phyloP scores from a whole-genome alignment of 805 yeast species.

The Myxozyma vanderwaltii region DNA sequence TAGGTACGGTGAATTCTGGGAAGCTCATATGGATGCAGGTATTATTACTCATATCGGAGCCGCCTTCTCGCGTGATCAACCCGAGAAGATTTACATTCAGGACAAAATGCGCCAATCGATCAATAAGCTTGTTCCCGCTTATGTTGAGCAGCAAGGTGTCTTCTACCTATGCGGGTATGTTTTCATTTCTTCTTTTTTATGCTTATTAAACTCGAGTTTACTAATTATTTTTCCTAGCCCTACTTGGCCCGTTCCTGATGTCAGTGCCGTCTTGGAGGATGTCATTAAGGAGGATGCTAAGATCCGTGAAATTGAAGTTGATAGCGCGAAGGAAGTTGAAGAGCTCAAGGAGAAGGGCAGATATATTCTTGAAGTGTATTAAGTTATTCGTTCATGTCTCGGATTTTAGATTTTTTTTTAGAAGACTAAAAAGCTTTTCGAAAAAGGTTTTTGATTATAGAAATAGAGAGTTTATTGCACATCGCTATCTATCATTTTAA shows the following conservation, averaged over 20 bases:
- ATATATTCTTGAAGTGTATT: slow-evolving; percentile 91
- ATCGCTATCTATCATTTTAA: no score
- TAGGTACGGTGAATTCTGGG: slow-evolving; percentile 91
- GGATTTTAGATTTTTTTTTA: no score
- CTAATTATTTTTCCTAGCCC: slow-evolving; percentile 53
- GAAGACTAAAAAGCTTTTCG: no score
- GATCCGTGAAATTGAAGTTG: slow-evolving; percentile 64
- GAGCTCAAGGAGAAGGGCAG: slow-evolving; percentile 91
- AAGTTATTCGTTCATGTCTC: no score
- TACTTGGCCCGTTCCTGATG: slow-evolving; percentile 98
- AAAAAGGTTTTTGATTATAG: no score
- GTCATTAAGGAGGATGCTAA: slow-evolving; percentile 73
- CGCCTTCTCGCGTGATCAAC: slow-evolving; percentile 97
- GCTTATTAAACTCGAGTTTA: not conserved
- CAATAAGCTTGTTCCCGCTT: slow-evolving; percentile 72
- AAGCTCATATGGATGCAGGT: slow-evolving; percentile 91
- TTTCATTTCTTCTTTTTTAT: not conserved
- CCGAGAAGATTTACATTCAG: slow-evolving; percentile 91
- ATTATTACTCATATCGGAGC: slow-evolving; percentile 93
- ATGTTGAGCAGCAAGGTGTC: slow-evolving; percentile 76
- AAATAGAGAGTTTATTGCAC: no score
- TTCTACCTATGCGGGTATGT: slow-evolving; percentile 79
- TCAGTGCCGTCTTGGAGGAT: slow-evolving; percentile 84
- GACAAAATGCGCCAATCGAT: slow-evolving; percentile 83
- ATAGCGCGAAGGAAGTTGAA: slow-evolving; percentile 79